Conservation (phyloP, 2,329 filamentous ascomycete species). For the Clarireedia sp. region DNA sequence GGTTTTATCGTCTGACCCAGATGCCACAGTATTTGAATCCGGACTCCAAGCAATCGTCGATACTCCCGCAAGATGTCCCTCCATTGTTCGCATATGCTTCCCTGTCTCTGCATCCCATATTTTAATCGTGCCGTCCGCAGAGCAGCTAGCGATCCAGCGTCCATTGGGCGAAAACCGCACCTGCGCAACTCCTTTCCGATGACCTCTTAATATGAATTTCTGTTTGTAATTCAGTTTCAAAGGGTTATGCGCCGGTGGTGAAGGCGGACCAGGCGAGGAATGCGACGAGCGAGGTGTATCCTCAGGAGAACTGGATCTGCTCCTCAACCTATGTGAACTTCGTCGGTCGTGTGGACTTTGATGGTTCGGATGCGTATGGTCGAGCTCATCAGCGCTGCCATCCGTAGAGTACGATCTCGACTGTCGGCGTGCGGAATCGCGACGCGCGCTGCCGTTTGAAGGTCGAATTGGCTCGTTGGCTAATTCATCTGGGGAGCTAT, state of each 20-base stretch:
- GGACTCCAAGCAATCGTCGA: conserved; percentile 93
- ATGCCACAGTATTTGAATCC: conserved; percentile 78
- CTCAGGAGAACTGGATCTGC: conserved; percentile 17
- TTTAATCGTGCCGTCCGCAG: conserved; percentile 83
- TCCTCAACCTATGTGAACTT: conserved; percentile 10
- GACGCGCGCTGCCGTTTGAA: conserved; percentile 25
- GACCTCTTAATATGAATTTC: conserved; percentile 65
- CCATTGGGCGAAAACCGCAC: conserved; percentile 90
- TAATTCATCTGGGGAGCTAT: conserved; percentile 40
- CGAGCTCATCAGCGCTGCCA: conserved; percentile 24
- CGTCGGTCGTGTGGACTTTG: conserved; percentile 5
- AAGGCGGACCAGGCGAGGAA: conserved; percentile 17
- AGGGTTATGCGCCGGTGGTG: conserved; percentile 20
- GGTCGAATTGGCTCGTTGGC: conserved; percentile 25
- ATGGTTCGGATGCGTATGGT: conserved; percentile 21
- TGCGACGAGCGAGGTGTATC: conserved; percentile 22
- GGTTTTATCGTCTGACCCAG: conserved; percentile 90
- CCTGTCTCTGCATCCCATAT: conserved; percentile 81
- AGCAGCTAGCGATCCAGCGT: conserved; percentile 80
- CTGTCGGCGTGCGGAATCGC: conserved; percentile 17
- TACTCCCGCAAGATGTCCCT: conserved; percentile 88
- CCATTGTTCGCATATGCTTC: conserved; percentile 74
- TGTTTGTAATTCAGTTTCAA: conserved; percentile 38
- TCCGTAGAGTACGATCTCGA: conserved; percentile 22
- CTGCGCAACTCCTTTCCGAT: conserved; percentile 70